Conservation (phyloP, 2,329 filamentous ascomycete species). For the Eutypa lata region DNA sequence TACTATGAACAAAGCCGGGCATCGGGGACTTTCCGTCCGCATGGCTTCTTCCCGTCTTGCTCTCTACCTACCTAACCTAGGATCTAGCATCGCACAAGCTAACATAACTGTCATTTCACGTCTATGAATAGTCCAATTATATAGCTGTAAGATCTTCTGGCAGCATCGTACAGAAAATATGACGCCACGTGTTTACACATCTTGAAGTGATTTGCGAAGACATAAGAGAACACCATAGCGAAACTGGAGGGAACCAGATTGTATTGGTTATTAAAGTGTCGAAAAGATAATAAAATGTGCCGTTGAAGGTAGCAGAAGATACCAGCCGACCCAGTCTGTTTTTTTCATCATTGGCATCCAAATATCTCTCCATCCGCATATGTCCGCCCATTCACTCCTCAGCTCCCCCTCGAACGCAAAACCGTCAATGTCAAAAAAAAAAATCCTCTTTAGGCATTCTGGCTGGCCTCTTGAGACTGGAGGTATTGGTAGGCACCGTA, state of each 20-base stretch:
- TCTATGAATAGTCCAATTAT: too few species aligned
- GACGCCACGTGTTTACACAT: too few species aligned
- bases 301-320: not conserved
- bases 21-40: too few species aligned
- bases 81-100: too few species aligned
- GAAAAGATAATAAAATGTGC: not conserved
- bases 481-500: conserved; percentile 86
- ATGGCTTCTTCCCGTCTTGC: too few species aligned
- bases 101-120: too few species aligned
- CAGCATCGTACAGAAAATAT: too few species aligned
- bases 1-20: too few species aligned
- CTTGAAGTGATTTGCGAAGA: too few species aligned
- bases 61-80: too few species aligned
- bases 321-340: not conserved
- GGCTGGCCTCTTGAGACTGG: conserved; percentile 50
- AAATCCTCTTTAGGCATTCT: conserved; percentile 17
- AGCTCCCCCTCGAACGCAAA: not conserved
- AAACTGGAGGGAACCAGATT: not conserved
- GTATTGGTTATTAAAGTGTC: not conserved
- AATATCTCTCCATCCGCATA: not conserved
- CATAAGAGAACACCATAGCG: not conserved
- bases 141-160: too few species aligned
- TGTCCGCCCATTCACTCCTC: not conserved
- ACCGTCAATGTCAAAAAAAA: not conserved
- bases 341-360: not conserved